Evolutionary conservation across 2,329 filamentous ascomycete species (phyloP).

Genomic region (Chaetothyriales sp.): DNA sequence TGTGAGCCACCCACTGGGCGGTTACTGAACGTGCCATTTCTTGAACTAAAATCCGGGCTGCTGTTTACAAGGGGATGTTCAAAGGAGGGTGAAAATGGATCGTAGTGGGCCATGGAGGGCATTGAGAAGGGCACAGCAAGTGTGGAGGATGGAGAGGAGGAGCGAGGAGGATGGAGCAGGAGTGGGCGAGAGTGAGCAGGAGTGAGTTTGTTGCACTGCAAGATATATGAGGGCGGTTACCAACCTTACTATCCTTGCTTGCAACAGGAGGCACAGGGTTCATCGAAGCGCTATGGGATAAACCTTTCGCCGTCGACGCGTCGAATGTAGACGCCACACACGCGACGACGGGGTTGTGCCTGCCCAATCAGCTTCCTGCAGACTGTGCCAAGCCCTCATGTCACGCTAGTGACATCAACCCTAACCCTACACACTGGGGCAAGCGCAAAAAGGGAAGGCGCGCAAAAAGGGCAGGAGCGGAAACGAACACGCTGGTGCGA

Average conservation of each 20-base stretch:
- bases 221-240: neutral
- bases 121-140: constrained; percentile 5
- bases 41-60: constrained; percentile 16
- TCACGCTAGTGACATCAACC: neutral
- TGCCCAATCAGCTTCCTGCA: neutral
- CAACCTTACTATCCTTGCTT: neutral
- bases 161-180: neutral
- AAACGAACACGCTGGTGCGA: neutral
- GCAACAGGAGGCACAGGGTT: neutral
- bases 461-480: neutral
- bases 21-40: constrained; percentile 12
- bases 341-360: neutral
- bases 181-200: too few species aligned
- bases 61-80: constrained; percentile 18
- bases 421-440: neutral
- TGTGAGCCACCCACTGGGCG: constrained; percentile 12
- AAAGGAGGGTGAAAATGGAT: constrained; percentile 17
- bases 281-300: neutral
- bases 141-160: neutral
- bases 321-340: neutral
- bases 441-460: neutral
- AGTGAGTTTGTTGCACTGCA: neutral
- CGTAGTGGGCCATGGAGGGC: constrained; percentile 19
- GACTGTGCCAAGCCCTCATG: neutral
- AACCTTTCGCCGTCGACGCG: neutral